Evolutionary conservation across 164 flowering plant species (phyloP).

Genomic region (Dillenia turbinata): DNA sequence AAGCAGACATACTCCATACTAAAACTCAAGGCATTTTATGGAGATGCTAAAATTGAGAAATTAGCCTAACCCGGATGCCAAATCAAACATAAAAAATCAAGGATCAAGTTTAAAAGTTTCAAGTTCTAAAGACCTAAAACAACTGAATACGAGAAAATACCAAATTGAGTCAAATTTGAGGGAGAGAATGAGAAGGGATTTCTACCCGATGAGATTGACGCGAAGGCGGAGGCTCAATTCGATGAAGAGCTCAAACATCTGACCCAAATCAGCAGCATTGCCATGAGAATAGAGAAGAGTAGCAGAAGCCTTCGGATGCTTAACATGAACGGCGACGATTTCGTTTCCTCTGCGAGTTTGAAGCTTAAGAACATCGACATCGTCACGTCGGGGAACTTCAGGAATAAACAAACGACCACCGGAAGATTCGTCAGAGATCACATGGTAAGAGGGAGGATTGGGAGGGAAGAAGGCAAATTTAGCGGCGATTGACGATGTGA

Average conservation of each 20-base stretch:
- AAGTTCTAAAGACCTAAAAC: too few species aligned
- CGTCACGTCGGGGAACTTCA: conserved; percentile 52
- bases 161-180: too few species aligned
- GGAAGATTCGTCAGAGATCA: conserved; percentile 33
- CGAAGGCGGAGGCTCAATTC: conserved; percentile 66
- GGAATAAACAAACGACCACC: conserved; percentile 36
- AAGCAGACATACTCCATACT: too few species aligned
- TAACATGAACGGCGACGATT: conserved; percentile 61
- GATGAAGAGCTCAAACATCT: conserved; percentile 75
- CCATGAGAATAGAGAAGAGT: conserved; percentile 87
- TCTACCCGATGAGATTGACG: conserved; percentile 74
- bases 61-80: too few species aligned
- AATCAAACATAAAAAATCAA: too few species aligned
- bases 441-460: conserved; percentile 67
- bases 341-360: conserved; percentile 66
- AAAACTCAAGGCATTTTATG: too few species aligned
- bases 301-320: conserved; percentile 51
- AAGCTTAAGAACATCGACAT: conserved; percentile 63
- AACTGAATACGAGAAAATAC: too few species aligned
- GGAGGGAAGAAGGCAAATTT: conserved; percentile 93
- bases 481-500: conserved; percentile 75
- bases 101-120: too few species aligned
- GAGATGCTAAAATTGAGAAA: too few species aligned
- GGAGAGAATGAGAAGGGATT: too few species aligned
- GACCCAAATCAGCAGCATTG: conserved; percentile 92